These are phyloP conservation scores for Xylariaceae sp. DNA, from an alignment of 2,329 filamentous ascomycete genomes.

Conservation along the genomic window DNA sequence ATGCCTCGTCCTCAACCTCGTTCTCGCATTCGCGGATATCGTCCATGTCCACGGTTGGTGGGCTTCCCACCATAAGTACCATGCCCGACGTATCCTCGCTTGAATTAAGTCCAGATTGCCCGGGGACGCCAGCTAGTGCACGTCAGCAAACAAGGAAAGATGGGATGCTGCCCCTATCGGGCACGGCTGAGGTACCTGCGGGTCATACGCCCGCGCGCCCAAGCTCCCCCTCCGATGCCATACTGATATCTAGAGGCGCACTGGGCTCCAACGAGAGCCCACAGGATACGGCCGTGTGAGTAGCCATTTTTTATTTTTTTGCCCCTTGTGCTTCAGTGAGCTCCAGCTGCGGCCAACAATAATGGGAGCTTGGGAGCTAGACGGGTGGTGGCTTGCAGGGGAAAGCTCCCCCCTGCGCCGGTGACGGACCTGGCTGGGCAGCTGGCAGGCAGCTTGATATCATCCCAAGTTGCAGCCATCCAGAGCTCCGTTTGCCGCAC, in stretches of 20 bases:
- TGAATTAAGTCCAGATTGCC: constrained; percentile 21
- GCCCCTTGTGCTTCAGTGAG: neutral
- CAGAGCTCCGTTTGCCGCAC: too few relatives aligned
- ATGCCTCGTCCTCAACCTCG: constrained; percentile 38
- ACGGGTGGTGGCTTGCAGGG: too few relatives aligned
- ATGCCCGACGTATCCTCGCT: constrained; percentile 30
- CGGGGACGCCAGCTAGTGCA: constrained; percentile 1
- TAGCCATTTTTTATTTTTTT: constrained; percentile 4
- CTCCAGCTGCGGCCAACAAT: too few relatives aligned
- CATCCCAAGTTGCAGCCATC: too few relatives aligned
- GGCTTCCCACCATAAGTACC: constrained; percentile 27
- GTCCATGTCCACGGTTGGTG: constrained; percentile 44
- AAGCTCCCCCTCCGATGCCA: constrained; percentile 25
- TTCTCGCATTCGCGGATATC: constrained; percentile 45
- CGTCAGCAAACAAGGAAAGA: constrained; percentile 7
- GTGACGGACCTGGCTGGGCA: too few relatives aligned
- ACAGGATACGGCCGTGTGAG: constrained; percentile 15
- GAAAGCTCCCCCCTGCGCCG: too few relatives aligned
- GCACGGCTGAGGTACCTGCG: constrained; percentile 8
- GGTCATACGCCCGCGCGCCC: constrained; percentile 6
- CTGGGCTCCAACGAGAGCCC: constrained; percentile 12
- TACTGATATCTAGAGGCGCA: constrained; percentile 20
- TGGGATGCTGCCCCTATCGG: constrained; percentile 9
- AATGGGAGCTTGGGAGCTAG: too few relatives aligned
- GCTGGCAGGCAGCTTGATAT: too few relatives aligned